Base-by-base conservation (phyloP, 2,329 filamentous ascomycete genomes). In the Alternaria sp. region DNA sequence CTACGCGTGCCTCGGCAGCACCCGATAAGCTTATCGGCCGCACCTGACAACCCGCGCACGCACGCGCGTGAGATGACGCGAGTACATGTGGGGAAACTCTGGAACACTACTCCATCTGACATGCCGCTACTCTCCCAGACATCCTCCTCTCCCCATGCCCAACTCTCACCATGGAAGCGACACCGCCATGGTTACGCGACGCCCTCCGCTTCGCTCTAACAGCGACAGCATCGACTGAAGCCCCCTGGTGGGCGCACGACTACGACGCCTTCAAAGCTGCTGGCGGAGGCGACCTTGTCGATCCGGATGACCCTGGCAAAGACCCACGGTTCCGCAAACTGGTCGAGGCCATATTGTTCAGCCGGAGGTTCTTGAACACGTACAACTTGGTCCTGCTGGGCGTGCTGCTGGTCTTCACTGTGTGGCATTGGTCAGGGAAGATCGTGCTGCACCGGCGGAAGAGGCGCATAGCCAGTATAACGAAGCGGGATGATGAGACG, bases 311-410 rank as follows among this genome's bases (percentile, higher is more conserved):
- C 47, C 76, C 77, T 15, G 75, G 75, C 6, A 75, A 75, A 52
- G 77, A 80, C 59, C 79, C 77, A 6, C 66, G 77, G 25, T 78
- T 80, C 55, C 66, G 72, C 47, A 76, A 75, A 57, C 66, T 81
- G 7, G 74, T 81, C 11, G 75, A 79, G 43, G 77, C 73, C 11
- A 75, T 82, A n/a, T 49, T 79, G 30, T 83, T 78, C 65, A 77
- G 78, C 5, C 68, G 80, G 57, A 69, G 70, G 44, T 77, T 83
- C 19, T 59, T 82, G 15, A 55, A 74, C 10, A 80, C 75, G 0
- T 84, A 83, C 55, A 83, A 84, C 57, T 43, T 76, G 3, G 79
- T 79, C 2, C 61, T 83, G 21, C 25, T 82, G 3, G 76, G 64
- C 2, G 65, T 83, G 10, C 64, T 84, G 40, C 23, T 79, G 1